Base-by-base conservation (phyloP, 208 protist species). In the Blastocrithidia nonstop region DNA sequence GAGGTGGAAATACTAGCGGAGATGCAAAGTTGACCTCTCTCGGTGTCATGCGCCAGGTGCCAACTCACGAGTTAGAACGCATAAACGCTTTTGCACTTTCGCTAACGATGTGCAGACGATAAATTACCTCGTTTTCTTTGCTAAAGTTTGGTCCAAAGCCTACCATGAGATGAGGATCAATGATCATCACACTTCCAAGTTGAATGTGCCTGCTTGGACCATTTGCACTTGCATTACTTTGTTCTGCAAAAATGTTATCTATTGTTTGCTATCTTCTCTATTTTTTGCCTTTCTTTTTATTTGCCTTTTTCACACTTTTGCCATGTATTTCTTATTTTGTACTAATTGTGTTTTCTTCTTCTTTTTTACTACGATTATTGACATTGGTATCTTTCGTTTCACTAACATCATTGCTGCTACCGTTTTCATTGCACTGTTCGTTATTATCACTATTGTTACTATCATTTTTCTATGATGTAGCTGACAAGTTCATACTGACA, bases 81-180 rank as follows among this genome's bases (percentile, higher is more conserved):
- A 88, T 22, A 47, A 58, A 76, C 9, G 76, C 64, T 13, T 33
- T 20, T 20, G 72, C 70, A 13, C 55, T 40, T 58, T 81, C 62
- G 3, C 55, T 8, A 9, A 92, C 72, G 15, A 88, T 49, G 44
- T 87, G 70, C 6, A 86, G 43, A 20, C 62, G 71, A 37, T 85
- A 87, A n/a, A 84, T 47, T 5, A 80, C 66, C 39, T 78, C 65
- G 17, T 23, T 53, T 25, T 68, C 24, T 0, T 45, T 21, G 1
- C 75, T 80, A 22, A 81, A 48, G 54, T 92, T 88, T 9, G 58
- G 28, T 1, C 78, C 74, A 37, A 88, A 77, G 1, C 49, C 83
- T 65, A 86, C 71, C 66, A 92, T 66, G 37, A 92, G 43, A 45
- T 85, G 73, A 8, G 83, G 83, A 36, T 92, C 75, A 6, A 85